Conservation (phyloP, 345 rosid species). For the Punica granatum region DNA sequence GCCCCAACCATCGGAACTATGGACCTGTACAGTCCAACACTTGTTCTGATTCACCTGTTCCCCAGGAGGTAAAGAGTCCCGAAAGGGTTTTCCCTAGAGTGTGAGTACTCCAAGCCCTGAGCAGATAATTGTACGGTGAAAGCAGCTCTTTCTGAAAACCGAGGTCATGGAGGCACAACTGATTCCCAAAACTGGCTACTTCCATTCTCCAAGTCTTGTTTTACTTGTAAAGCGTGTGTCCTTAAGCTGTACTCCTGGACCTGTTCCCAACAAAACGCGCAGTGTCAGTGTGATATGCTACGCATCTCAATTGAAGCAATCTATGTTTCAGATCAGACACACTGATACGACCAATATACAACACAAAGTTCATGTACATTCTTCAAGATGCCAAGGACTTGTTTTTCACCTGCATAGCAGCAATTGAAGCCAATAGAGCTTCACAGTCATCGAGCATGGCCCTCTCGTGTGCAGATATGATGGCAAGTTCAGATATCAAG, state of each 20-base stretch:
- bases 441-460: conserved; percentile 59
- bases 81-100: neutral
- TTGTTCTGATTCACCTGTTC: neutral
- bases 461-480: conserved; percentile 41
- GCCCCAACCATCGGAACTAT: neutral
- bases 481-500: conserved; percentile 60
- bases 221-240: conserved; percentile 59
- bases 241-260: conserved; percentile 45
- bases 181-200: conserved; percentile 7
- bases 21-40: neutral
- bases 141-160: neutral
- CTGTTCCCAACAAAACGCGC: conserved; percentile 19
- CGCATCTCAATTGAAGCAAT: neutral
- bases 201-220: conserved; percentile 33
- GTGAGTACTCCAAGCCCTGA: neutral
- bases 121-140: neutral
- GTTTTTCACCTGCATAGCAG: conserved; percentile 60
- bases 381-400: neutral
- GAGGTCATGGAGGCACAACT: conserved; percentile 4
- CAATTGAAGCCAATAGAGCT: conserved; percentile 54
- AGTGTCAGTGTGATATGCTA: neutral
- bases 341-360: neutral
- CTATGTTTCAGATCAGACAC: neutral
- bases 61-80: neutral
- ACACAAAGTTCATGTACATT: neutral